Percentiles rank a stretch among this genome's conserved stretches.
Conservation (phyloP, 768 basidiomycete genomes). For the Hypsizygus marmoreus region DNA sequence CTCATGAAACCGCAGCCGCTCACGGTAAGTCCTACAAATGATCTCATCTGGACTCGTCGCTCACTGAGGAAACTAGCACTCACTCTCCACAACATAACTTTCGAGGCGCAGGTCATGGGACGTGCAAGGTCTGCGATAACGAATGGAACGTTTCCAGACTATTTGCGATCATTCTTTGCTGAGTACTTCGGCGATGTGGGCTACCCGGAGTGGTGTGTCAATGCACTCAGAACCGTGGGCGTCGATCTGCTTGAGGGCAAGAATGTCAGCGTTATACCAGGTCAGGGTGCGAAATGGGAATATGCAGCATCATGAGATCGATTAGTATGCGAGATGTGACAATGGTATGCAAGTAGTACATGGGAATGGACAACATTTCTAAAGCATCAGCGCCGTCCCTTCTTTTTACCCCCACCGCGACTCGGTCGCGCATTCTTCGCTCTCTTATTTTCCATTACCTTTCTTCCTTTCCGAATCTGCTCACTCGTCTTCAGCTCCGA, state of each 20-base stretch:
- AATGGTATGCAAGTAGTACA: slow-evolving; percentile 43
- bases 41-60: too few relatives aligned
- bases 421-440: slow-evolving; percentile 82
- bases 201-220: slow-evolving; percentile 88
- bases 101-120: slow-evolving; percentile 90
- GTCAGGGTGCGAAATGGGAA: slow-evolving; percentile 80
- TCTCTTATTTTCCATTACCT: slow-evolving; percentile 60
- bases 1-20: slow-evolving; percentile 83
- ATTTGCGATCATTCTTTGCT: slow-evolving; percentile 74
- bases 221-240: slow-evolving; percentile 79
- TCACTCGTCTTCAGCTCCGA: slow-evolving; percentile 85
- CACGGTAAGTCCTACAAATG: slow-evolving; percentile 69
- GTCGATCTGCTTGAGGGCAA: slow-evolving; percentile 75
- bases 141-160: slow-evolving; percentile 75
- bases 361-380: not conserved
- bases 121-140: slow-evolving; percentile 80
- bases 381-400: slow-evolving; percentile 40
- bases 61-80: slow-evolving; percentile 66
- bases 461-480: slow-evolving; percentile 81
- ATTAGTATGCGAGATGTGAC: slow-evolving; percentile 81
- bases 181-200: slow-evolving; percentile 76
- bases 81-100: slow-evolving; percentile 81
- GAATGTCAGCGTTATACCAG: slow-evolving; percentile 52
- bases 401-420: slow-evolving; percentile 34
- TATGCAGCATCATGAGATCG: slow-evolving; percentile 48